Conservation (phyloP, 225 moss, liverwort and hornwort species). For the Sphagnum tenellum region DNA sequence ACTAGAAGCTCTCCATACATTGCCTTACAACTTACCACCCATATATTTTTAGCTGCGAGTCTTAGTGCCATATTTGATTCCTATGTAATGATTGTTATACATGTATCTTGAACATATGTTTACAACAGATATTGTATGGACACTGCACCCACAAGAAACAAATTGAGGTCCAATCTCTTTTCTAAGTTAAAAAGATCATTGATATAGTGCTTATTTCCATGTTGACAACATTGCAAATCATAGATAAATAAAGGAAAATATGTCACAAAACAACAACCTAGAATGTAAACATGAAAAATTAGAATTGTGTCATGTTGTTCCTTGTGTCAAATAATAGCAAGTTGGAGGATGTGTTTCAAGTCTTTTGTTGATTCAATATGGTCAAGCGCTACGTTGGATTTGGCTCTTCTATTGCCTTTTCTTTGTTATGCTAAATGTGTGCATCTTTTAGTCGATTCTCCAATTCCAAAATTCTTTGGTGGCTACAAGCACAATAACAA, state of each 20-base stretch:
- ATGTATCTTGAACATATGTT: too few relatives aligned
- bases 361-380: slow-evolving; percentile 70
- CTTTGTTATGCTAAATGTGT: slow-evolving; percentile 52
- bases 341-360: slow-evolving; percentile 69
- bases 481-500: slow-evolving; percentile 18
- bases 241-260: too few relatives aligned
- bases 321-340: slow-evolving; percentile 64
- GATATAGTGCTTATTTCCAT: too few relatives aligned
- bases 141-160: too few relatives aligned
- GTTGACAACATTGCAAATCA: too few relatives aligned
- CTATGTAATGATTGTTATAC: slow-evolving; percentile 16
- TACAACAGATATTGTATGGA: too few relatives aligned
- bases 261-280: too few relatives aligned
- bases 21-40: slow-evolving; percentile 37
- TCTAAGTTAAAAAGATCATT: too few relatives aligned
- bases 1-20: too few relatives aligned
- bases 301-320: slow-evolving; percentile 74
- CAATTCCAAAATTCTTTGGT: slow-evolving; percentile 61
- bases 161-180: too few relatives aligned
- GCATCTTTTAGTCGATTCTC: slow-evolving; percentile 79
- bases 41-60: slow-evolving; percentile 61
- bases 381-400: slow-evolving; percentile 51
- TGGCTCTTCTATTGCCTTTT: slow-evolving; percentile 69
- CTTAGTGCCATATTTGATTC: slow-evolving; percentile 80
- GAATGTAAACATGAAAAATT: slow-evolving; percentile 52